phyloP scores from a whole-genome alignment of 306 rosid genomes.

The Prunus fruticosa region DNA sequence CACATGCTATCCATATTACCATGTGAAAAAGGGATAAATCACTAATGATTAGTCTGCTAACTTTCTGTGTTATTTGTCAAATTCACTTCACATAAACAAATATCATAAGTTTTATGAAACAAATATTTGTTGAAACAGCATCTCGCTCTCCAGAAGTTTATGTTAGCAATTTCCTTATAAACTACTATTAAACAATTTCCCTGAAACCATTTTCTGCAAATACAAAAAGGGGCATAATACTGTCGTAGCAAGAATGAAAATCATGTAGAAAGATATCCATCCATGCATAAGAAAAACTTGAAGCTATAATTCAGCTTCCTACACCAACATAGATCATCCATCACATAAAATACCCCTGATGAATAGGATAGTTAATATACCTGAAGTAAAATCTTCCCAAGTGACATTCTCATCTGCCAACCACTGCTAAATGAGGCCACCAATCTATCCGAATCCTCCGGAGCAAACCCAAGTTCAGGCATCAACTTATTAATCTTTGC shows the following conservation, averaged over 20 bases:
- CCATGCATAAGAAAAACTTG: neutral
- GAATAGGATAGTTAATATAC: slow-evolving; percentile 23
- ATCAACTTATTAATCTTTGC: slow-evolving; percentile 75
- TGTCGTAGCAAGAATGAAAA: neutral
- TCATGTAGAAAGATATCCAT: neutral
- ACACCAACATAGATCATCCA: neutral
- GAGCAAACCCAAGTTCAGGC: slow-evolving; percentile 83
- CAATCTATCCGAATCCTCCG: slow-evolving; percentile 84
- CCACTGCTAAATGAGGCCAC: slow-evolving; percentile 96
- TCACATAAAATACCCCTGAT: slow-evolving; percentile 38
- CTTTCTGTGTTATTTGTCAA: neutral
- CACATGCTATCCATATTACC: neutral
- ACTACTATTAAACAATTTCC: neutral
- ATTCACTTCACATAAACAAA: neutral
- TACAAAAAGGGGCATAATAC: neutral
- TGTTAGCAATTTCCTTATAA: neutral
- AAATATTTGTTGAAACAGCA: neutral
- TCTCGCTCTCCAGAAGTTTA: neutral
- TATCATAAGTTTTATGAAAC: neutral
- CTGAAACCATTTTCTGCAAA: neutral
- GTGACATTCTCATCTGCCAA: slow-evolving; percentile 99
- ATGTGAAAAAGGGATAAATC: neutral
- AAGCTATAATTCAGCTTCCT: slow-evolving; percentile 15
- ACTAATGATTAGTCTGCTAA: neutral
- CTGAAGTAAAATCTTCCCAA: slow-evolving; percentile 95